These are phyloP conservation scores for Fonsecaea pugnacius DNA, from an alignment of 2,329 filamentous ascomycete species.

Conservation along the genomic window DNA sequence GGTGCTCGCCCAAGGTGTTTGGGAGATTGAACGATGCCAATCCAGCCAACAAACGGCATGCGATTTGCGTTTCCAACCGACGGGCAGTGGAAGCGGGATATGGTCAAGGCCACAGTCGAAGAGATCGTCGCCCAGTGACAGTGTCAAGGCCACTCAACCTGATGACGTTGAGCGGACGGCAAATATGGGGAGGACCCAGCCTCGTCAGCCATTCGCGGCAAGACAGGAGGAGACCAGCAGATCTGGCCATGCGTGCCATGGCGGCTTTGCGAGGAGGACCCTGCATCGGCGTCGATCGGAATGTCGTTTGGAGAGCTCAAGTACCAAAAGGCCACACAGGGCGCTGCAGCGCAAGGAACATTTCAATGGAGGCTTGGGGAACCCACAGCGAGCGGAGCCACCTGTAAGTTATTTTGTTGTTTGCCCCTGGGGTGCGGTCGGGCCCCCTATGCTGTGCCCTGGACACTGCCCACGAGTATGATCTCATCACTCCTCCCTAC, in stretches of 20 bases:
- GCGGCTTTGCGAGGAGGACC: constrained; percentile 1
- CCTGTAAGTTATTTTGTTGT: background rate
- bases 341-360: background rate
- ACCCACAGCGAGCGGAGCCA: background rate
- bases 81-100: background rate
- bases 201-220: constrained; percentile 9
- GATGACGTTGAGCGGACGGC: constrained; percentile 25
- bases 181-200: constrained; percentile 13
- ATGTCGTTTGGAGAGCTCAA: background rate
- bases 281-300: constrained; percentile 12
- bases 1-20: constrained; percentile 17
- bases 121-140: constrained; percentile 8
- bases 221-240: constrained; percentile 3
- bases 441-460: background rate
- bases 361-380: background rate
- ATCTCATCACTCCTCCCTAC: background rate
- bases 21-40: constrained; percentile 20
- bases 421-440: background rate
- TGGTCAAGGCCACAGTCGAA: constrained; percentile 13
- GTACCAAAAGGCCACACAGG: background rate
- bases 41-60: constrained; percentile 11
- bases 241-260: constrained; percentile 5
- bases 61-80: constrained; percentile 13
- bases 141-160: constrained; percentile 1
- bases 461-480: background rate